Percentiles rank a stretch among this genome's conserved stretches.
phyloP scores from a whole-genome alignment of 148 eudicot genomes.

The Talinum fruticosum region DNA sequence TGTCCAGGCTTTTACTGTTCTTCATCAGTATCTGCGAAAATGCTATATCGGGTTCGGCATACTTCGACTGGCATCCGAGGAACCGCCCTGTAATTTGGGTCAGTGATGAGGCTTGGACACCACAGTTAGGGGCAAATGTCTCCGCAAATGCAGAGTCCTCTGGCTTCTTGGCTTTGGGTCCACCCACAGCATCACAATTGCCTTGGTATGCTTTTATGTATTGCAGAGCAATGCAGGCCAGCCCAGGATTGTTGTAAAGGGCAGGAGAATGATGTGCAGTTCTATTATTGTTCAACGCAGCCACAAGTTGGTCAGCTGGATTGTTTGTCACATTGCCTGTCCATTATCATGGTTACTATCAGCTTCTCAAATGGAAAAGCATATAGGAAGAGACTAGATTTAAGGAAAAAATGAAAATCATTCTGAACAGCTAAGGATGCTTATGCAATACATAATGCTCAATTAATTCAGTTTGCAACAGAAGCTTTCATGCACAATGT shows the following conservation, averaged over 20 bases:
- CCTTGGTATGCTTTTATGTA: slow-evolving; percentile 89
- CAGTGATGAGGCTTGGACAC: slow-evolving; percentile 51
- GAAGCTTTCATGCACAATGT: neutral
- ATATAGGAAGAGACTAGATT: neutral
- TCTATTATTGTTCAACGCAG: slow-evolving; percentile 58
- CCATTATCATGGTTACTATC: slow-evolving; percentile 1
- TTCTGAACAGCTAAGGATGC: neutral
- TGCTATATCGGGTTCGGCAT: slow-evolving; percentile 53
- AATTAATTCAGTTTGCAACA: neutral
- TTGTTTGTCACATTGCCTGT: slow-evolving; percentile 74
- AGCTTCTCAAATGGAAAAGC: slow-evolving; percentile 2
- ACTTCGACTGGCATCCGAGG: slow-evolving; percentile 81
- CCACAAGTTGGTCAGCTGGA: slow-evolving; percentile 87
- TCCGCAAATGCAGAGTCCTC: slow-evolving; percentile 63
- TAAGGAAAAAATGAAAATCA: neutral
- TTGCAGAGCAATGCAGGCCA: slow-evolving; percentile 88
- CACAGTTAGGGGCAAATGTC: slow-evolving; percentile 81
- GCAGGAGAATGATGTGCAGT: slow-evolving; percentile 56
- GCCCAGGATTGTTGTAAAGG: slow-evolving; percentile 68
- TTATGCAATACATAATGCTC: neutral
- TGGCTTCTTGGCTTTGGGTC: slow-evolving; percentile 63
- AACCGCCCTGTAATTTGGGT: slow-evolving; percentile 78
- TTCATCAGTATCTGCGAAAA: slow-evolving; percentile 65
- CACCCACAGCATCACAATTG: slow-evolving; percentile 64
- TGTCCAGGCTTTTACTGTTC: slow-evolving; percentile 58